These are phyloP conservation scores for Xanthoceras sorbifolium DNA, from an alignment of 345 rosid genomes.

Conservation along the genomic window DNA sequence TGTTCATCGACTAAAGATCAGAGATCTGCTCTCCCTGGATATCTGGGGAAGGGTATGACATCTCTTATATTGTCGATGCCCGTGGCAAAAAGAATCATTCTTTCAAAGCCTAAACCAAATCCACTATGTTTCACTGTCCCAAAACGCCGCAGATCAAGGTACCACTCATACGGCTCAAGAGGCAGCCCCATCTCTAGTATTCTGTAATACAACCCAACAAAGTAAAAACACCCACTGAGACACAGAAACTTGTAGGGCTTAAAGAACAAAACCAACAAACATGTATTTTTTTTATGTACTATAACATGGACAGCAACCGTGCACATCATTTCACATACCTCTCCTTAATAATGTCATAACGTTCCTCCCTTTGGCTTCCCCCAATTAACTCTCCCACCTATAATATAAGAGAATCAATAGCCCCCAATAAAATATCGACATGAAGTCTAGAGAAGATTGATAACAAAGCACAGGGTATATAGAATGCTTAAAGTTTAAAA, in stretches of 20 bases:
- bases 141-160: conserved; percentile 79
- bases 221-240: not conserved
- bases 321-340: conserved; percentile 46
- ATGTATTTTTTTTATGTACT: no score
- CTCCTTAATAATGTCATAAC: conserved; percentile 56
- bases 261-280: no score
- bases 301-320: no score
- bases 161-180: conserved; percentile 86
- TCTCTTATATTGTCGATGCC: conserved; percentile 93
- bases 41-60: conserved; percentile 91
- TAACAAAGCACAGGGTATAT: not conserved
- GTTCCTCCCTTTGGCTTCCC: conserved; percentile 99
- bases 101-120: conserved; percentile 88
- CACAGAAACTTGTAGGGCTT: not conserved
- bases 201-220: conserved; percentile 36
- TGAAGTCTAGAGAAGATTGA: not conserved
- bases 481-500: not conserved
- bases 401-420: not conserved
- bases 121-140: conserved; percentile 94
- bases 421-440: not conserved
- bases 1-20: conserved; percentile 31
- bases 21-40: conserved; percentile 94
- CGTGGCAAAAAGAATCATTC: conserved; percentile 96
- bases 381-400: conserved; percentile 98
- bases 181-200: conserved; percentile 77